phyloP scores from a whole-genome alignment of 108 stramenopile species.

The Nitzschia sp. region DNA sequence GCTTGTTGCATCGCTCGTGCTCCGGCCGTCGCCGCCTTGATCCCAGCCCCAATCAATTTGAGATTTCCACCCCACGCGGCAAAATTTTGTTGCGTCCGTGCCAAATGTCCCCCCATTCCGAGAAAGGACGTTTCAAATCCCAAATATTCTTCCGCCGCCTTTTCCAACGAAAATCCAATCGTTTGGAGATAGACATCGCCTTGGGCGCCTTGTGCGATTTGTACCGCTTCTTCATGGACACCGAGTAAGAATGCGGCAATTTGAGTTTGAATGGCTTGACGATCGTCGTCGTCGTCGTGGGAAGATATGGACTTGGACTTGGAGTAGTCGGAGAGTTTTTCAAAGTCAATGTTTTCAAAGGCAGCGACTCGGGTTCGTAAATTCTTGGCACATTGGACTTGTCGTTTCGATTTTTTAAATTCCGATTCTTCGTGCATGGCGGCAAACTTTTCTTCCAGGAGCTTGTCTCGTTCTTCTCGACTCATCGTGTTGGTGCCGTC shows the following conservation, averaged over 20 bases:
- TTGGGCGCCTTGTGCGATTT: conserved; percentile 76
- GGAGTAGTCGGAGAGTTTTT: neutral
- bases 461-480: conserved; percentile 25
- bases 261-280: neutral
- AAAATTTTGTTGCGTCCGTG: conserved; percentile 58
- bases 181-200: conserved; percentile 72
- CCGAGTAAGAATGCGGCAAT: conserved; percentile 32
- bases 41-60: conserved; percentile 67
- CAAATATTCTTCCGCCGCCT: conserved; percentile 76
- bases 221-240: conserved; percentile 56
- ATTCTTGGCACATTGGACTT: conserved; percentile 74
- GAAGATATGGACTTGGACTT: neutral
- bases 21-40: conserved; percentile 70
- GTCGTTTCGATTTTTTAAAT: conserved; percentile 66
- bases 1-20: conserved; percentile 75
- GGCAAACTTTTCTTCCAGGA: conserved; percentile 24
- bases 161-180: conserved; percentile 74
- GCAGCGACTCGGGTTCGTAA: conserved; percentile 52
- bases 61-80: conserved; percentile 54
- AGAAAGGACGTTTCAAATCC: conserved; percentile 71
- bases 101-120: conserved; percentile 74
- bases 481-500: conserved; percentile 1
- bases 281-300: neutral
- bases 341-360: conserved; percentile 39
- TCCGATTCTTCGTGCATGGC: conserved; percentile 36